phyloP scores from a whole-genome alignment of 805 yeast genomes.

The Tetrapisispora fleetii region DNA sequence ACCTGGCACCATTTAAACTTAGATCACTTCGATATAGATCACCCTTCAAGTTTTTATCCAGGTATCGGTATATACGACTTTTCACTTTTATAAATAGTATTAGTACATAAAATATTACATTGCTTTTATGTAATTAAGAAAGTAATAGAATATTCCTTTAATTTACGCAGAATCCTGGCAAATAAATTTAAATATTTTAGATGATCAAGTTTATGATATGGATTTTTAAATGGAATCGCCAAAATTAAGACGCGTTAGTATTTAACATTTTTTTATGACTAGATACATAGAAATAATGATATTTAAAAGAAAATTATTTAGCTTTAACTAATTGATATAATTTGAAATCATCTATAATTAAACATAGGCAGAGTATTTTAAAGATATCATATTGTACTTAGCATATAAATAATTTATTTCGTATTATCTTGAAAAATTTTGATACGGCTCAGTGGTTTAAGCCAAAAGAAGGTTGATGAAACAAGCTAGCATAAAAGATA shows the following conservation, averaged over 20 bases:
- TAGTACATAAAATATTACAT: too few species aligned
- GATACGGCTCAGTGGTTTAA: background rate
- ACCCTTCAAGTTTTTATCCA: constrained; percentile 41
- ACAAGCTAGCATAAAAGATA: constrained; percentile 5
- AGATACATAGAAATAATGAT: too few species aligned
- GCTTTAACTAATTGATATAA: too few species aligned
- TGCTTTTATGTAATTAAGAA: too few species aligned
- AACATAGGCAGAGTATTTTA: too few species aligned
- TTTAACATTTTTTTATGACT: background rate
- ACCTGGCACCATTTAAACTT: constrained; percentile 50
- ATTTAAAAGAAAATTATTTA: too few species aligned
- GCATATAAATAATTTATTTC: background rate
- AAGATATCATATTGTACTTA: background rate
- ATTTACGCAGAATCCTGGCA: too few species aligned
- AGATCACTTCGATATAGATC: constrained; percentile 57
- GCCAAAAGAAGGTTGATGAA: background rate
- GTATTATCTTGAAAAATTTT: background rate
- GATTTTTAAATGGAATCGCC: background rate
- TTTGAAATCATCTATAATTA: too few species aligned
- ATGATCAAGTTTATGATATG: background rate
- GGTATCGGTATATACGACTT: constrained; percentile 49
- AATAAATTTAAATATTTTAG: too few species aligned
- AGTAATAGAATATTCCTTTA: too few species aligned
- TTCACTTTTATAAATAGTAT: background rate
- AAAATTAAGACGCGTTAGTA: background rate